Conservation (phyloP, 1,284 basidiomycete species). For the Ceratobasidium sp. region DNA sequence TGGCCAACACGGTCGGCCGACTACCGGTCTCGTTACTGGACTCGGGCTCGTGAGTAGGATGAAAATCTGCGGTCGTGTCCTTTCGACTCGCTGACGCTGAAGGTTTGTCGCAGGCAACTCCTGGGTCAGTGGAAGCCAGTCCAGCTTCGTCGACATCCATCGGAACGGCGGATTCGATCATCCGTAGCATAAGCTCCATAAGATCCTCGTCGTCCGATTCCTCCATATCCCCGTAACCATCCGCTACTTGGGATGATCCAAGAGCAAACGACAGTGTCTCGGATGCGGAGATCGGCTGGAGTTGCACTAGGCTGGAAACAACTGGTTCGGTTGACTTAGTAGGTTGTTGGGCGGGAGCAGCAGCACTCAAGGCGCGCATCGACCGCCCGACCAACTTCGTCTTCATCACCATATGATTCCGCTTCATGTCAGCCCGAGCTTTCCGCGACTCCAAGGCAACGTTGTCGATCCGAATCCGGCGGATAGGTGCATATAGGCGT, state of each 20-base stretch:
- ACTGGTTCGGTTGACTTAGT: not conserved
- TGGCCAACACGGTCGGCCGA: too few relatives aligned
- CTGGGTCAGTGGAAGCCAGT: not conserved
- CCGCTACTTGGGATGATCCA: not conserved
- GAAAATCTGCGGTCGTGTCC: too few relatives aligned
- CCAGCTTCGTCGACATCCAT: not conserved
- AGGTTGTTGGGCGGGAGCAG: not conserved
- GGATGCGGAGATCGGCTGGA: not conserved
- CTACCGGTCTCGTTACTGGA: too few relatives aligned
- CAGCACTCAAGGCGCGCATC: slow-evolving; percentile 1
- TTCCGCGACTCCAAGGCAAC: not conserved
- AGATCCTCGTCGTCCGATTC: not conserved
- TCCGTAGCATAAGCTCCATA: not conserved
- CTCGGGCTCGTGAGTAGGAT: too few relatives aligned
- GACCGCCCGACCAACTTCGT: not conserved
- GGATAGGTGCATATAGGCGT: not conserved
- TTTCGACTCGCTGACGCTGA: too few relatives aligned
- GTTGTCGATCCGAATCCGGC: not conserved
- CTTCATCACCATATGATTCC: not conserved
- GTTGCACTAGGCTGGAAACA: not conserved
- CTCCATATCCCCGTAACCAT: not conserved
- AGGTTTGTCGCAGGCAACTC: too few relatives aligned
- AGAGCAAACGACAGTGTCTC: not conserved
- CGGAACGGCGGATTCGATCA: not conserved
- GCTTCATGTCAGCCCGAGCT: not conserved